Base-by-base conservation (phyloP, 2,329 filamentous ascomycete genomes). In the Metarhizium sp. region DNA sequence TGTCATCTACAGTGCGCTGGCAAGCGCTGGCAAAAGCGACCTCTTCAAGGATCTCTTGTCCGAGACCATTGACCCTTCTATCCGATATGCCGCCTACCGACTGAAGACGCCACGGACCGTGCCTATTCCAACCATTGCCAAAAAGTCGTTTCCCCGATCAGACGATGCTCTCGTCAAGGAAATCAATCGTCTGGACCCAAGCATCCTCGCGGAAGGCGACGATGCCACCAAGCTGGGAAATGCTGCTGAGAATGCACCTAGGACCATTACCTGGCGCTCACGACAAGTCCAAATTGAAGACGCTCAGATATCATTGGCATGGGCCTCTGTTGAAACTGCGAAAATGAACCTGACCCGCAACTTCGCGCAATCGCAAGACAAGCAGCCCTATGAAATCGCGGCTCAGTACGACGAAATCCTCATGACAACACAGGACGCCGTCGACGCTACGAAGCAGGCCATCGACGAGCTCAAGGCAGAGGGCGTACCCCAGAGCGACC, bases 51-150 rank as follows among this genome's bases (percentile, higher is more conserved):
- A 97, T 58, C 78, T 96, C 29, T 75, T 99, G 56, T 84, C 87
- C 50, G 86, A 88, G 63, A 95, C 88, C 4, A 86, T 96, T 59
- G 94, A 99, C 67, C 92, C 92, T 2, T 95, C 91, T 59, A 89
- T 99, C 64, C 86, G 92, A 59, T 97, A 95, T 69, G 92, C 92
- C 40, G 91, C 94, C 18, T 97, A 97, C 69, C 91, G 96, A 70
- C 80, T 91, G 67, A 88, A 92, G 68, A 82, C 95, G 36, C 88
- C 92, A 0, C 85, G 94, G 47, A 96, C 91, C 2, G 82, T 91
- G 54, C 86, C 92, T 2, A 86, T 96, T 51, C 80, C 87, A 0
- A 81, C 84, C 7, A 88, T 97, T 60, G 88, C 90, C 2, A 85
- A 85, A 62, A 86, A 87, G 61, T 85, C 86, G 58, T 96, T 97